These are phyloP conservation scores for Ascosphaera acerosa DNA, from an alignment of 2,329 filamentous ascomycete species.

Conservation along the genomic window DNA sequence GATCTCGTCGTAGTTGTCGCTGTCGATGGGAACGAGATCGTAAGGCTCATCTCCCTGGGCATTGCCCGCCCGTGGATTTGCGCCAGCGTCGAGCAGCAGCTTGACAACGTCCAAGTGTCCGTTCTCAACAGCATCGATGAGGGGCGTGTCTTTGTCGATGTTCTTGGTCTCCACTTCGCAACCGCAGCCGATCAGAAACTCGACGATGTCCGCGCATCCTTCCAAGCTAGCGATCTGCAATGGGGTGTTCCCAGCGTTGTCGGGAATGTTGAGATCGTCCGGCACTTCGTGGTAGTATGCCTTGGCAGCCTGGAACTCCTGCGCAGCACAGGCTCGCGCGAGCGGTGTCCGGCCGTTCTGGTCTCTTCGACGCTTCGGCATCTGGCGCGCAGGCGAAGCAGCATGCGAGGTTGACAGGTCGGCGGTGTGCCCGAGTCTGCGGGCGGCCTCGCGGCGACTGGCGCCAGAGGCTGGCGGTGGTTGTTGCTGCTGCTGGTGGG, in stretches of 20 bases:
- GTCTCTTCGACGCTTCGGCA: conserved; percentile 57
- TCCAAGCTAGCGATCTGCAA: conserved; percentile 79
- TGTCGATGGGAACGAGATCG: conserved; percentile 50
- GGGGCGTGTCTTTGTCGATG: conserved; percentile 65
- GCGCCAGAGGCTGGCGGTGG: too few relatives aligned
- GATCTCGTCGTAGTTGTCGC: conserved; percentile 59
- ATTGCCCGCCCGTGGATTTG: conserved; percentile 77
- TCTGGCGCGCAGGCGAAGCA: conserved; percentile 41
- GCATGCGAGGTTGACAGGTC: too few relatives aligned
- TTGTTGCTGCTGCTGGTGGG: background rate
- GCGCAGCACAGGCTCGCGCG: conserved; percentile 69
- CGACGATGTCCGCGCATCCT: conserved; percentile 66
- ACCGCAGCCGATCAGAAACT: conserved; percentile 58
- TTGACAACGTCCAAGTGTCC: conserved; percentile 73
- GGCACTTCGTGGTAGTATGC: conserved; percentile 51
- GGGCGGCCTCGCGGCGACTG: too few relatives aligned
- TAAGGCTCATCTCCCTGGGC: conserved; percentile 81
- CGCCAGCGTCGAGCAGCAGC: conserved; percentile 58
- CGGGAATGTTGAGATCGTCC: conserved; percentile 66
- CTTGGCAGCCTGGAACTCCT: conserved; percentile 57
- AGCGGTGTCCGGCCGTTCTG: conserved; percentile 77
- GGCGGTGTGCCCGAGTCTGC: too few relatives aligned
- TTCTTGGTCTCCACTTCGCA: conserved; percentile 63
- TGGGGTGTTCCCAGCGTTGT: conserved; percentile 91
- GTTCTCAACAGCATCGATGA: conserved; percentile 92